phyloP scores from a whole-genome alignment of 768 basidiomycete genomes.

The Hydnum rufescens region DNA sequence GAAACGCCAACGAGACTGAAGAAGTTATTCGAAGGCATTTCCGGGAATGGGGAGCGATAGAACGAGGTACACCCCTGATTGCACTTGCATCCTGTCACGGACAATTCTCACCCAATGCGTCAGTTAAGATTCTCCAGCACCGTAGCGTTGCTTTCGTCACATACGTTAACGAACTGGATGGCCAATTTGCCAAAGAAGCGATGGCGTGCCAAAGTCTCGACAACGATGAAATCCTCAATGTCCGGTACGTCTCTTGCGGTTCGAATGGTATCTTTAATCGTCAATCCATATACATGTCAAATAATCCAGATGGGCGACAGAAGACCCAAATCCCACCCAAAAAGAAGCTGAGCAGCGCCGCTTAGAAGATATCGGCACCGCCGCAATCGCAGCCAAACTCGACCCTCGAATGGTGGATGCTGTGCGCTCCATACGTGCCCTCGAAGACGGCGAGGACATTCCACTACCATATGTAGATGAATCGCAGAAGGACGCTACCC shows the following conservation, averaged over 20 bases:
- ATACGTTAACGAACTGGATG: constrained; percentile 65
- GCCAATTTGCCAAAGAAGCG: constrained; percentile 93
- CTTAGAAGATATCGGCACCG: constrained; percentile 65
- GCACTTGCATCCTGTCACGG: neutral
- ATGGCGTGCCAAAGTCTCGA: constrained; percentile 98
- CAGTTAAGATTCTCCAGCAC: constrained; percentile 81
- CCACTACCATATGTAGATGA: constrained; percentile 10
- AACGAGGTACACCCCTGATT: constrained; percentile 38
- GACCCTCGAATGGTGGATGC: constrained; percentile 81
- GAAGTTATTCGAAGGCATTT: constrained; percentile 83
- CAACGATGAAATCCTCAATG: constrained; percentile 93
- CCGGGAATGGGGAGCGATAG: constrained; percentile 87
- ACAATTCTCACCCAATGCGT: constrained; percentile 10
- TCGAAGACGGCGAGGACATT: constrained; percentile 54
- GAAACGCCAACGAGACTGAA: constrained; percentile 74
- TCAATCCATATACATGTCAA: neutral
- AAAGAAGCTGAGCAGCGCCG: constrained; percentile 72
- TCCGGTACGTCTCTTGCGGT: constrained; percentile 28
- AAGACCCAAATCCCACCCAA: constrained; percentile 88
- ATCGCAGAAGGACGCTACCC: constrained; percentile 8
- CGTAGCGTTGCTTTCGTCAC: constrained; percentile 96
- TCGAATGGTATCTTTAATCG: neutral
- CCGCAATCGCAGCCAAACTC: constrained; percentile 64
- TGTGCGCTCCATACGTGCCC: constrained; percentile 61
- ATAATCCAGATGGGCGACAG: constrained; percentile 64